These are phyloP conservation scores for Teratosphaeria viscida DNA, from an alignment of 2,329 filamentous ascomycete genomes.

Conservation along the genomic window DNA sequence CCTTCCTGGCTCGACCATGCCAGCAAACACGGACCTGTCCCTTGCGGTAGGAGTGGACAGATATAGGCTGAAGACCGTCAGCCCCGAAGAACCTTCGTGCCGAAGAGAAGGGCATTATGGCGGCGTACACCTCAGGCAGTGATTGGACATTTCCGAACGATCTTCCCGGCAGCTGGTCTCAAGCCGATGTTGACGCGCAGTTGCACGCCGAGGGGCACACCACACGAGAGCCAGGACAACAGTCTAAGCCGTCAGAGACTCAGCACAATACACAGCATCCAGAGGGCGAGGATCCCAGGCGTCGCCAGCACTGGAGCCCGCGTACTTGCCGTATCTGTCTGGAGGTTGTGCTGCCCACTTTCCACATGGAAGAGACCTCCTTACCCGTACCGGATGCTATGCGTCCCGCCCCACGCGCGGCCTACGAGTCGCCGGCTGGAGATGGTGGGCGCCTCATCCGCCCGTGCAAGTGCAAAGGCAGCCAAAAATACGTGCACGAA, in stretches of 20 bases:
- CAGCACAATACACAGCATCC: not conserved
- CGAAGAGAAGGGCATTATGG: not conserved
- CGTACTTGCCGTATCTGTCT: conserved; percentile 84
- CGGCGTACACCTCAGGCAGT: conserved; percentile 13
- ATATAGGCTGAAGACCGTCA: not conserved
- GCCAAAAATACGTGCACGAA: conserved; percentile 88
- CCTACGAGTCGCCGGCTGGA: conserved; percentile 55
- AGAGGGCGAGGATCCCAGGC: not conserved
- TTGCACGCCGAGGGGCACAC: conserved; percentile 4
- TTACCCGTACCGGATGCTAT: conserved; percentile 44
- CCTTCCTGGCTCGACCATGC: not conserved
- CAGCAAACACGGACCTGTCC: not conserved
- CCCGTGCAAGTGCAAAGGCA: conserved; percentile 88
- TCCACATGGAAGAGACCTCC: conserved; percentile 31
- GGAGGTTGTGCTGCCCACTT: conserved; percentile 57
- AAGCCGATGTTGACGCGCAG: conserved; percentile 10
- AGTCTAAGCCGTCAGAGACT: conserved; percentile 2
- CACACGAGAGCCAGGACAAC: not conserved
- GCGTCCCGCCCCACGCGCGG: conserved; percentile 46
- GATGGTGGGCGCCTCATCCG: conserved; percentile 71
- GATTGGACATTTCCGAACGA: conserved; percentile 40
- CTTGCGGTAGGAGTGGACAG: not conserved
- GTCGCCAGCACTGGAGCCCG: conserved; percentile 26
- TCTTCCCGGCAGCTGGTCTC: conserved; percentile 25
- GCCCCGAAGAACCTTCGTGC: not conserved